phyloP scores from a whole-genome alignment of 345 rosid species.

The Moringa oleifera region DNA sequence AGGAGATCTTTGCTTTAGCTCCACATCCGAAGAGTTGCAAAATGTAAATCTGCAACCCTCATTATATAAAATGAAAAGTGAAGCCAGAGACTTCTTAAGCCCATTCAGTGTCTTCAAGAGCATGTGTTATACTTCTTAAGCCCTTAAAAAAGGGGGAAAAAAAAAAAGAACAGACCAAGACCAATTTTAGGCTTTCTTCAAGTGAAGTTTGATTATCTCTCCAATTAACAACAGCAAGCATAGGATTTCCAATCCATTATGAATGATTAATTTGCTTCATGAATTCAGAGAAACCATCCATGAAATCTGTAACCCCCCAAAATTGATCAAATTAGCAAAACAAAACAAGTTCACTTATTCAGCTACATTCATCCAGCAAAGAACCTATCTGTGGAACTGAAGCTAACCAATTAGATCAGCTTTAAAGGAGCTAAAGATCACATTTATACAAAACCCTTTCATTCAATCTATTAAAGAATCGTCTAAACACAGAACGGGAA shows the following conservation, averaged over 20 bases:
- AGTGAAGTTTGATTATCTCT: no score
- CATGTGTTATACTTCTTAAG: background rate
- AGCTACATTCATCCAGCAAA: no score
- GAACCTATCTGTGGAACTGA: background rate
- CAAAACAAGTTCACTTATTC: no score
- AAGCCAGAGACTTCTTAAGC: slow-evolving; percentile 21
- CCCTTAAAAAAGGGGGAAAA: background rate
- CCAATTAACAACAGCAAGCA: no score
- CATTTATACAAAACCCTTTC: background rate
- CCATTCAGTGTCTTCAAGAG: background rate
- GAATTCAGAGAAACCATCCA: no score
- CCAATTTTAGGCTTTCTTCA: no score
- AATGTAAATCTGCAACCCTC: slow-evolving; percentile 1
- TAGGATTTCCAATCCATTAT: no score
- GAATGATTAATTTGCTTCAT: no score
- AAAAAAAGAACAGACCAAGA: no score
- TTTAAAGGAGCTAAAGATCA: background rate
- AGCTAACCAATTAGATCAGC: background rate
- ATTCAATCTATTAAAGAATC: background rate
- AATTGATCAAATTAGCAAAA: no score
- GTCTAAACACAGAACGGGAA: background rate
- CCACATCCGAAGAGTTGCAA: slow-evolving; percentile 31
- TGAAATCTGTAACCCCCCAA: no score
- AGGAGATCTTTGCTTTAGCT: slow-evolving; percentile 59
- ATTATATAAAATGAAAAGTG: slow-evolving; percentile 6